These are phyloP conservation scores for Fraxinus excelsior DNA, from an alignment of 257 asterid species.

Conservation along the genomic window DNA sequence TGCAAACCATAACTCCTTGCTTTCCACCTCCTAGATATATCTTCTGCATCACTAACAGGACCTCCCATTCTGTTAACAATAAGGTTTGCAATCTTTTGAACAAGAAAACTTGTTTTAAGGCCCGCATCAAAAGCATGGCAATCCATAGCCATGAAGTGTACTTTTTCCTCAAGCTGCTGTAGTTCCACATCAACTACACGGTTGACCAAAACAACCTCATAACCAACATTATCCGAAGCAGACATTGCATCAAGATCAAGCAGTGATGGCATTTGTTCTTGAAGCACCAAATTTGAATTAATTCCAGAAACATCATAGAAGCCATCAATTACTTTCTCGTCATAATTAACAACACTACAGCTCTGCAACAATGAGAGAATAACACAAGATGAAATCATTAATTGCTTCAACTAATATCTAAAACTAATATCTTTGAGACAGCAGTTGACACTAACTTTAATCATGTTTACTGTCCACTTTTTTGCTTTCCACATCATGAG, in stretches of 20 bases:
- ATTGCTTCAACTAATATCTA: neutral
- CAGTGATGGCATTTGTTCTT: constrained; percentile 74
- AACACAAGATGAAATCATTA: constrained; percentile 21
- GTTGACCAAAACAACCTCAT: constrained; percentile 82
- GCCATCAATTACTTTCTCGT: constrained; percentile 87
- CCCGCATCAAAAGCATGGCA: constrained; percentile 49
- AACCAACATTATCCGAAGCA: constrained; percentile 53
- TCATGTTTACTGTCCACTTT: neutral
- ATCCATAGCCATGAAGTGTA: constrained; percentile 58
- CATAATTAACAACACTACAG: constrained; percentile 78
- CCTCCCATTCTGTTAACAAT: constrained; percentile 93
- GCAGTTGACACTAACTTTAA: neutral
- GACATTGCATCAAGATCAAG: constrained; percentile 70
- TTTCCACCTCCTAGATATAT: constrained; percentile 76
- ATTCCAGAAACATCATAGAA: constrained; percentile 90
- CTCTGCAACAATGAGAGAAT: constrained; percentile 62
- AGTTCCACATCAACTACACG: constrained; percentile 69
- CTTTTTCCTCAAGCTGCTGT: constrained; percentile 82
- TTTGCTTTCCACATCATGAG: neutral
- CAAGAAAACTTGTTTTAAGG: constrained; percentile 51
- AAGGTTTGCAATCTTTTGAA: constrained; percentile 78
- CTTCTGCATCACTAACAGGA: constrained; percentile 88
- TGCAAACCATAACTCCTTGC: constrained; percentile 67
- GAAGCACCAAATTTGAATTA: constrained; percentile 58
- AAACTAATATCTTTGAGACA: neutral